These are phyloP conservation scores for Neopestalotiopsis clavispora DNA, from an alignment of 2,329 filamentous ascomycete species.

Conservation along the genomic window DNA sequence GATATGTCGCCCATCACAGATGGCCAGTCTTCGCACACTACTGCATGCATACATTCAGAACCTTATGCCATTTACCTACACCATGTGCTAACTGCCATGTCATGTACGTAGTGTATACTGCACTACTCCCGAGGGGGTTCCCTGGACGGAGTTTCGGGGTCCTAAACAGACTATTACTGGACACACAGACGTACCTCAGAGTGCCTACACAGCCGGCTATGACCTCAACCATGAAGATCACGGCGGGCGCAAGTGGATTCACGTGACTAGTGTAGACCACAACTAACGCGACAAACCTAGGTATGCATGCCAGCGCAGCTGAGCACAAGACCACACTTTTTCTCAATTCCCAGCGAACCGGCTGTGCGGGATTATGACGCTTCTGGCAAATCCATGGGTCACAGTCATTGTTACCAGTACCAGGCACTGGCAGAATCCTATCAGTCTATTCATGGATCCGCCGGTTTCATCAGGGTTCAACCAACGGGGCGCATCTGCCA, in stretches of 20 bases:
- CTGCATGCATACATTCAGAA: not conserved
- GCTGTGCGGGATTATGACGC: not conserved
- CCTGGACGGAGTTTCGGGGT: not conserved
- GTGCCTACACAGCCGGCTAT: not conserved
- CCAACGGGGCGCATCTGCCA: not conserved
- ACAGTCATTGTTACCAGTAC: not conserved
- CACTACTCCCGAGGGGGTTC: not conserved
- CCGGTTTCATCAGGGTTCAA: not conserved
- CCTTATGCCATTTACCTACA: not conserved
- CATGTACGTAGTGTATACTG: not conserved
- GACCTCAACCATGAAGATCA: not conserved
- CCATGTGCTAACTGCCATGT: not conserved
- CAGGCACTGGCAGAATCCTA: not conserved
- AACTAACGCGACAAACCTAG: not conserved
- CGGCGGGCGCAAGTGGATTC: not conserved
- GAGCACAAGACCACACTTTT: no score
- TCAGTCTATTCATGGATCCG: not conserved
- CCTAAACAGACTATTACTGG: not conserved
- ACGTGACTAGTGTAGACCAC: not conserved
- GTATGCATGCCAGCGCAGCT: not conserved
- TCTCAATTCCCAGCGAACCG: no score
- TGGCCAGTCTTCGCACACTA: not conserved
- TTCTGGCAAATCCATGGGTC: not conserved
- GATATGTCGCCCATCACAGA: not conserved
- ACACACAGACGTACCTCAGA: not conserved